Evolutionary conservation across 306 rosid genomes (phyloP).

Genomic region (Lathyrus sativus): DNA sequence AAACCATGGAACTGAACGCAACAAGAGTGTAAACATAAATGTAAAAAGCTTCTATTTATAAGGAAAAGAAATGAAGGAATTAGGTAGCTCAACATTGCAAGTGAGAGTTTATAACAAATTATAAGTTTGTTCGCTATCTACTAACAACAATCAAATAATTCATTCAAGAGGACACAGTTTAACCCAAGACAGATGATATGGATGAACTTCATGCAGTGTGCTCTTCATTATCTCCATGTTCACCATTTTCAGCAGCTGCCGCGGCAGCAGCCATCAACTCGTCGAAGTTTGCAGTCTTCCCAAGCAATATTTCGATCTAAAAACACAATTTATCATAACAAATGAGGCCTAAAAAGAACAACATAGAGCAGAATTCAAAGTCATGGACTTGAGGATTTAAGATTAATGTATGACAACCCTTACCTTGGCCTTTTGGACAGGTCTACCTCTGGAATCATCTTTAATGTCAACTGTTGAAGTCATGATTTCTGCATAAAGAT

Average conservation of each 20-base stretch:
- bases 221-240: conserved; percentile 60
- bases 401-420: conserved; percentile 5
- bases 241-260: conserved; percentile 49
- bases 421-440: conserved; percentile 86
- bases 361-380: conserved; percentile 14
- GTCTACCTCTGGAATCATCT: conserved; percentile 73
- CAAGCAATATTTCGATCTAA: conserved; percentile 74
- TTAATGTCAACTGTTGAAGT: conserved; percentile 76
- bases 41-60: conserved; percentile 30
- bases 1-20: too few relatives aligned
- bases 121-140: conserved; percentile 28
- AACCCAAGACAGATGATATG: conserved; percentile 12
- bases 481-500: conserved; percentile 52
- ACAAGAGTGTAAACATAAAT: background rate
- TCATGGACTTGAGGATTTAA: background rate
- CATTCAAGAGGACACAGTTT: conserved; percentile 28
- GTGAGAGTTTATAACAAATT: conserved; percentile 31
- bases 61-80: conserved; percentile 36
- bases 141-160: conserved; percentile 33
- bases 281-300: conserved; percentile 75
- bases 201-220: conserved; percentile 41
- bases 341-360: conserved; percentile 5
- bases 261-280: conserved; percentile 70
- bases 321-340: background rate
- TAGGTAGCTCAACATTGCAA: conserved; percentile 26